A percentile compares a stretch with the other conserved stretches of the same genome.
Evolutionary conservation across 108 stramenopile genomes (phyloP).

Genomic region (Discostella stelligeroides): DNA sequence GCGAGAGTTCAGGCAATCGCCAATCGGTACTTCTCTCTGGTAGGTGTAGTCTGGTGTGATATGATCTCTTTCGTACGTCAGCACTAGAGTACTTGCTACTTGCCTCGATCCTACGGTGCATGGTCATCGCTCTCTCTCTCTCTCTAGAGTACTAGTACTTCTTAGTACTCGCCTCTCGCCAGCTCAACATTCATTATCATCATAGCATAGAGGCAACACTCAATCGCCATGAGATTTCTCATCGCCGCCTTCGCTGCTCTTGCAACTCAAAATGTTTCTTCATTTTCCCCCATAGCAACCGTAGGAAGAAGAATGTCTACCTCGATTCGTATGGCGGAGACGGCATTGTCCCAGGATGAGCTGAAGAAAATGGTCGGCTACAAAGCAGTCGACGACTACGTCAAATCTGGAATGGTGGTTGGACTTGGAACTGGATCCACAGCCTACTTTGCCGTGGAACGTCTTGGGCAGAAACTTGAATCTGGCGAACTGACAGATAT

Average conservation of each 20-base stretch:
- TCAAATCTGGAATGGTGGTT: conserved; percentile 95
- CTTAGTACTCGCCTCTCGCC: no score
- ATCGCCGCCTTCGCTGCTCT: conserved; percentile 29
- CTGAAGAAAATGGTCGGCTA: conserved; percentile 92
- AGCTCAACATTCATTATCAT: no score
- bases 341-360: conserved; percentile 74
- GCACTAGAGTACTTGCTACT: no score
- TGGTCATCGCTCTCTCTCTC: no score
- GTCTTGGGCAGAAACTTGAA: conserved; percentile 90
- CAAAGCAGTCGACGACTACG: conserved; percentile 93
- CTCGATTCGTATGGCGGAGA: conserved; percentile 13
- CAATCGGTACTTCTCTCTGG: no score
- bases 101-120: no score
- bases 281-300: conserved; percentile 15
- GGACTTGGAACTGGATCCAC: conserved; percentile 99
- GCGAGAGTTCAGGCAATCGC: no score
- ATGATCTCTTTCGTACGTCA: no score
- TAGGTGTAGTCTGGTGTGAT: no score
- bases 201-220: no score
- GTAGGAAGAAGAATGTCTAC: conserved; percentile 3
- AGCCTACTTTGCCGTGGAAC: conserved; percentile 97
- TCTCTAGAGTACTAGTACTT: no score
- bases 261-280: conserved; percentile 12
- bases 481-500: conserved; percentile 93
- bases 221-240: conserved; percentile 20